Percentiles rank a stretch among this genome's conserved stretches.
These are phyloP conservation scores for Tolypocladium guangdongense DNA, from an alignment of 2,329 filamentous ascomycete species.

Conservation along the genomic window DNA sequence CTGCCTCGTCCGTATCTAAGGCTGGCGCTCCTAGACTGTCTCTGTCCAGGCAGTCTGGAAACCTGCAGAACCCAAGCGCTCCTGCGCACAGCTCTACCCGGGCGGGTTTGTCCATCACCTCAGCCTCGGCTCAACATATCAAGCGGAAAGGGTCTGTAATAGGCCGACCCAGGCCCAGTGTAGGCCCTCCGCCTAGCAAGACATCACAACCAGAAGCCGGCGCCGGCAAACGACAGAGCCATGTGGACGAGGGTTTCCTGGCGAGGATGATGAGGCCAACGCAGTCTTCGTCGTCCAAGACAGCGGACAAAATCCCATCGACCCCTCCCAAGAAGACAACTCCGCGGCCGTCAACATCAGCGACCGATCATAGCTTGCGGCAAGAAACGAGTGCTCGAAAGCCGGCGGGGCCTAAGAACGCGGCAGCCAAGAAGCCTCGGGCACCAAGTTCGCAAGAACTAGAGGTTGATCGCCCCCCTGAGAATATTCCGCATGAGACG, in stretches of 20 bases:
- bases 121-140: conserved; percentile 18
- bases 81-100: conserved; percentile 25
- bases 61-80: conserved; percentile 19
- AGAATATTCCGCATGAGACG: neutral
- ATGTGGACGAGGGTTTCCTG: conserved; percentile 59
- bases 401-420: neutral
- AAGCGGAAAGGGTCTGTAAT: conserved; percentile 35
- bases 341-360: conserved; percentile 11
- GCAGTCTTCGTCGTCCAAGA: conserved; percentile 56
- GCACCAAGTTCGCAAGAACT: neutral
- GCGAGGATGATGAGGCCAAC: conserved; percentile 78
- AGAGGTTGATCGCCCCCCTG: neutral
- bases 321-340: conserved; percentile 36
- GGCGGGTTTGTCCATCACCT: conserved; percentile 2
- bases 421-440: neutral
- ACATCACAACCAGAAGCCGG: conserved; percentile 3
- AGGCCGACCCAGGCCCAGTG: conserved; percentile 36
- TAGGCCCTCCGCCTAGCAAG: conserved; percentile 50
- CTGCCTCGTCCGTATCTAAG: conserved; percentile 58
- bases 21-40: conserved; percentile 16
- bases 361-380: conserved; percentile 8
- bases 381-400: conserved; percentile 2
- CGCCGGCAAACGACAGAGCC: conserved; percentile 38
- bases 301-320: conserved; percentile 46
- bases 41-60: conserved; percentile 19